Evolutionary conservation across 495 filamentous ascomycete species (phyloP).

Genomic region (Neurospora sp.): DNA sequence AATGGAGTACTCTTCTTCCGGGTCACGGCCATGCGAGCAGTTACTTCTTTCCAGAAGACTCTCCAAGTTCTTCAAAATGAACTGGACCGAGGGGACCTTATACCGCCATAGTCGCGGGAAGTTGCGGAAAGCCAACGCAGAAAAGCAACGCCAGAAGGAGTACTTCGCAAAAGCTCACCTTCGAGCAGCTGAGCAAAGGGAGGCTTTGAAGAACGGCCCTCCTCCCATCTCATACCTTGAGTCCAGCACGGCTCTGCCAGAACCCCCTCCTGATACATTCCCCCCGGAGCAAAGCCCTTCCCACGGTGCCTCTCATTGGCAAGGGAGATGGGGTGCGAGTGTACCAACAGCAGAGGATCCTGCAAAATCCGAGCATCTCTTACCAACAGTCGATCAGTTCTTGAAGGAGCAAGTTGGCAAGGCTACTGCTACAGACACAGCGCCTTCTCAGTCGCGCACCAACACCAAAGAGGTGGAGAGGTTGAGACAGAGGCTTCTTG

Average conservation of each 20-base stretch:
- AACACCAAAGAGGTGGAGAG: slow-evolving; percentile 5
- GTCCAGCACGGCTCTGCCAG: neutral
- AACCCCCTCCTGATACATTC: neutral
- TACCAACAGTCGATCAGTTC: slow-evolving; percentile 11
- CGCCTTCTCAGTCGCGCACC: neutral
- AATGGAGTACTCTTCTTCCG: neutral
- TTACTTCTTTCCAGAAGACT: neutral
- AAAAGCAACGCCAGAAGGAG: slow-evolving; percentile 26
- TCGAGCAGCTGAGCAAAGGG: slow-evolving; percentile 10
- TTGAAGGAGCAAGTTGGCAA: slow-evolving; percentile 4
- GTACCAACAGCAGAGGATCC: neutral
- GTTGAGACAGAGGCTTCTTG: slow-evolving; percentile 13
- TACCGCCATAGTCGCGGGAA: slow-evolving; percentile 24
- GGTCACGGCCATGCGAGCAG: neutral
- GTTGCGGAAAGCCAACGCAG: slow-evolving; percentile 21
- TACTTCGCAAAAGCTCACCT: slow-evolving; percentile 30
- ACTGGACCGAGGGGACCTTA: slow-evolving; percentile 37
- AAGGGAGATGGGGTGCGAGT: neutral
- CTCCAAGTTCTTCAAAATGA: slow-evolving; percentile 20
- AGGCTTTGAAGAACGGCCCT: slow-evolving; percentile 4
- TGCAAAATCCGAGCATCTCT: neutral
- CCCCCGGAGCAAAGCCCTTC: neutral
- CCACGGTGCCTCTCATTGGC: neutral
- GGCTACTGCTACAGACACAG: neutral
- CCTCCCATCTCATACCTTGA: slow-evolving; percentile 4